Conservation (phyloP, 2,329 filamentous ascomycete genomes). For the Apiospora sp. region DNA sequence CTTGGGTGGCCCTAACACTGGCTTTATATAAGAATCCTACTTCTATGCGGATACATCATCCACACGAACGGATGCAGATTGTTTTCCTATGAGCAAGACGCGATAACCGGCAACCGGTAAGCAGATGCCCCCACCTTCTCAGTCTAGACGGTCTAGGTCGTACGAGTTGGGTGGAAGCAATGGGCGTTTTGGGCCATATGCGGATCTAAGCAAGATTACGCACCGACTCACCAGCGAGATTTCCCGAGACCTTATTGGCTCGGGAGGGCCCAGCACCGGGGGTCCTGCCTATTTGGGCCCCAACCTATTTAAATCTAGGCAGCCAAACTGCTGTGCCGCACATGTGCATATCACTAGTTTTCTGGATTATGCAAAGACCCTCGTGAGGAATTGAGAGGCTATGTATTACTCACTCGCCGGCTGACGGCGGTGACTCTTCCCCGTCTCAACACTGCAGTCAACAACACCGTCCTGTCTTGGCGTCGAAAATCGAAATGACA, state of each 20-base stretch:
- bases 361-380: not conserved
- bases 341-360: not conserved
- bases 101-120: not conserved
- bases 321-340: not conserved
- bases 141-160: not conserved
- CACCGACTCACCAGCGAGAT: not conserved
- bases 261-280: not conserved
- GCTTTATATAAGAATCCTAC: not conserved
- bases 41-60: not conserved
- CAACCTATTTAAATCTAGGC: not conserved
- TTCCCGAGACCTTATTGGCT: not conserved
- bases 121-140: not conserved
- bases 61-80: not conserved
- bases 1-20: not conserved
- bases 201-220: not conserved
- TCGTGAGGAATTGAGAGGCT: not conserved
- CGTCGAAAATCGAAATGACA: not conserved
- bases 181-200: not conserved
- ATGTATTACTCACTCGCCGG: not conserved
- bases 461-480: not conserved
- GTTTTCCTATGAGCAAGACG: not conserved
- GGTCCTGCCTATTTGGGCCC: not conserved
- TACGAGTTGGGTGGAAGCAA: not conserved
- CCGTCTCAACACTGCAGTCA: too few species aligned
- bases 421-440: not conserved